Conservation (phyloP, 2,329 filamentous ascomycete genomes). For the Aspergillaceae sp. region DNA sequence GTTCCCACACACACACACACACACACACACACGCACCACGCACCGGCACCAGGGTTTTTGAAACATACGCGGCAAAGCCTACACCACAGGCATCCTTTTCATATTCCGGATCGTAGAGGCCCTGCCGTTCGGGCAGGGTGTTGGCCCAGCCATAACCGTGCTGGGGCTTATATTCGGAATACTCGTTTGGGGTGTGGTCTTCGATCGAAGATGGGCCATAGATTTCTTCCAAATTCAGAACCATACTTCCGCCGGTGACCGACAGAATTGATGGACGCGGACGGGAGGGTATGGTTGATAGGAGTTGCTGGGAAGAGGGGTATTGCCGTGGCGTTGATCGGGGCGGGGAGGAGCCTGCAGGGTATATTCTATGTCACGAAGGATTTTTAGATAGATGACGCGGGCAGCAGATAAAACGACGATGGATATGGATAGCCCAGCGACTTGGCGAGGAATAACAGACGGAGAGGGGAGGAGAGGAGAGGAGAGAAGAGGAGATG, state of each 20-base stretch:
- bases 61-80: slow-evolving; percentile 79
- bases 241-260: slow-evolving; percentile 42
- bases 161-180: slow-evolving; percentile 47
- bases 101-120: slow-evolving; percentile 88
- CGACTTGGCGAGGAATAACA: slow-evolving; percentile 6
- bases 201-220: slow-evolving; percentile 40
- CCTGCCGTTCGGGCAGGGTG: slow-evolving; percentile 93
- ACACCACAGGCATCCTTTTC: slow-evolving; percentile 99
- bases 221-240: slow-evolving; percentile 41
- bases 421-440: slow-evolving; percentile 10
- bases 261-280: slow-evolving; percentile 28
- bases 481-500: slow-evolving; percentile 1
- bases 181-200: slow-evolving; percentile 37
- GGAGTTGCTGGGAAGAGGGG: slow-evolving; percentile 6
- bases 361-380: slow-evolving; percentile 20
- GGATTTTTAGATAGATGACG: slow-evolving; percentile 12
- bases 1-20: too few relatives aligned
- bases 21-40: neutral
- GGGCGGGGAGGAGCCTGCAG: slow-evolving; percentile 5
- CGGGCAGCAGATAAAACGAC: slow-evolving; percentile 9
- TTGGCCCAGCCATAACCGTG: slow-evolving; percentile 85
- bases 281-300: slow-evolving; percentile 6
- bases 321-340: slow-evolving; percentile 5
- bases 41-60: neutral
- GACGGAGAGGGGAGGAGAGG: slow-evolving; percentile 2